Evolutionary conservation across 768 basidiomycete species (phyloP), one percentile per base, ranked within the genome.

Genomic region (Xerocomellus dryophilus): DNA sequence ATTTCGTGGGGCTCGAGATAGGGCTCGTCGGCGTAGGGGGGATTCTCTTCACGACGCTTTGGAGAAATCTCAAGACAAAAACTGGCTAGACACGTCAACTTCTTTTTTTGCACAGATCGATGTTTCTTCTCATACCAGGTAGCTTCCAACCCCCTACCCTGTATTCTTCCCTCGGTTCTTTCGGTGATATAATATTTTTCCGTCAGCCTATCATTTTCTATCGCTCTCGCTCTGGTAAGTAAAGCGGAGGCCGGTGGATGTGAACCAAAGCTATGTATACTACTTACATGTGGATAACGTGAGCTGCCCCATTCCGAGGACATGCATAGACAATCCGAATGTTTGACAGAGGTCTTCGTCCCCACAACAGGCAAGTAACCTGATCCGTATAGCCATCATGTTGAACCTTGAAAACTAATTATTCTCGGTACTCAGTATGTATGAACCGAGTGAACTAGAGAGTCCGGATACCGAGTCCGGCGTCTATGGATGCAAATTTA

Each of bases 11-110:
- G 17, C 61, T 86, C 52, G 80, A 87, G 68, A 76, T 87, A 50
- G 81, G 73, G 4, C 71, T 86, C 1, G 81, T 85, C 1, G 82
- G 80, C 1, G 66, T 87, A 32, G 85, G 85, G 4, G 76, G 71
- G 1, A 56, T 81, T 34, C 72, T 87, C 61, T 82, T 81, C 60
- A 63, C 71, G 43, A 75, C 74, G 1, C 66, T 86, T 2, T 88
- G 85, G 86, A 80, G 70, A 59, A 74, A 83, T 41, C 66, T 88
- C 54, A 86, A 87, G 65, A 79, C 85, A 2, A 86, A 84, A 61
- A 80, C 74, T 1, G 84, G 84, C n/a, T 82, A 56, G 42, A 39
- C 25, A 18, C 7, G n/a, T n/a, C 42, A 21, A 14, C 44, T 17
- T 45, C 9, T 38, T 38, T 32, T 42, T 42, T 29, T 44, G n/a